These are phyloP conservation scores for Candida suzukii DNA, from an alignment of 805 yeast genomes.

Conservation along the genomic window DNA sequence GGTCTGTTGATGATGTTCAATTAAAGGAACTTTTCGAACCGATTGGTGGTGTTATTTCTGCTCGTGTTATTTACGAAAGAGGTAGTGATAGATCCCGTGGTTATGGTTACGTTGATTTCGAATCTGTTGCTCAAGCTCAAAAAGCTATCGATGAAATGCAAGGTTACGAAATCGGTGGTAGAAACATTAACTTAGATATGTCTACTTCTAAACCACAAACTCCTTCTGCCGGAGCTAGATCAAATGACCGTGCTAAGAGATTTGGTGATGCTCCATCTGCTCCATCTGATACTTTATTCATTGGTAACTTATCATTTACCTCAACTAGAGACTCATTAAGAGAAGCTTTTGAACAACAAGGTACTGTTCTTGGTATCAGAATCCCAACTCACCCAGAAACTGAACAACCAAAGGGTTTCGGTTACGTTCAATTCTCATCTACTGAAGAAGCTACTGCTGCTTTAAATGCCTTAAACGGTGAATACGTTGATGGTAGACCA, in stretches of 20 bases:
- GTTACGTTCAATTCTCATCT: slow-evolving; percentile 86
- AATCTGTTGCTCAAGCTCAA: slow-evolving; percentile 67
- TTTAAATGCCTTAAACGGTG: slow-evolving; percentile 80
- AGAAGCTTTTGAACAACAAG: slow-evolving; percentile 68
- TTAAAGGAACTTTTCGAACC: slow-evolving; percentile 79
- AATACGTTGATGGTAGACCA: slow-evolving; percentile 83
- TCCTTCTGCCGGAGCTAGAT: slow-evolving; percentile 40
- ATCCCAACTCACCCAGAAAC: slow-evolving; percentile 98
- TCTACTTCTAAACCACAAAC: slow-evolving; percentile 75
- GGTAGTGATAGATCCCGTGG: slow-evolving; percentile 92
- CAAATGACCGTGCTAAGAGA: slow-evolving; percentile 74
- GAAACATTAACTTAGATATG: slow-evolving; percentile 90
- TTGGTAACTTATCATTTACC: slow-evolving; percentile 93
- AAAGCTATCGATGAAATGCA: slow-evolving; percentile 79
- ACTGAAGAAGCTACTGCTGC: slow-evolving; percentile 91
- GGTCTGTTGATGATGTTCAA: slow-evolving; percentile 97
- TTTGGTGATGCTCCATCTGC: slow-evolving; percentile 87
- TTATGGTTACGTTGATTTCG: slow-evolving; percentile 96
- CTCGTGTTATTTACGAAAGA: slow-evolving; percentile 93
- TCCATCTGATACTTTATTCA: slow-evolving; percentile 93
- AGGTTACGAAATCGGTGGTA: slow-evolving; percentile 94
- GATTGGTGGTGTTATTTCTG: slow-evolving; percentile 72
- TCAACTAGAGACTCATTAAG: slow-evolving; percentile 75
- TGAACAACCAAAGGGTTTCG: slow-evolving; percentile 98
- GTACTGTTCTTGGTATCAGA: slow-evolving; percentile 83